Conservation (phyloP, 345 rosid genomes). For the Cardamine chenopodiifolia region DNA sequence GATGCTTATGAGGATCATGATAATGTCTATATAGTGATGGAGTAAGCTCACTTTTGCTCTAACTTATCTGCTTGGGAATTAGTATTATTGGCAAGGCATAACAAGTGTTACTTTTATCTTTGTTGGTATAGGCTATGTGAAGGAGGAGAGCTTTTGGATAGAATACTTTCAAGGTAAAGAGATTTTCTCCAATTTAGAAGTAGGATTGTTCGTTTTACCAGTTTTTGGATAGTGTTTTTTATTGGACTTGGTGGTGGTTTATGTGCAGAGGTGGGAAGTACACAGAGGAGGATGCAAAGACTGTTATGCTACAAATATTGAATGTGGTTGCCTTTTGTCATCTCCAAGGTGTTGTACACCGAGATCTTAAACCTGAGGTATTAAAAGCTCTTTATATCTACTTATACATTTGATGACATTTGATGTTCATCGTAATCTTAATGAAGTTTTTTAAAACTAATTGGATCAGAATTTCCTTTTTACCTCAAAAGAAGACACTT, state of each 20-base stretch:
- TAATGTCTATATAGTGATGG: constrained; percentile 93
- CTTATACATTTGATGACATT: constrained; percentile 6
- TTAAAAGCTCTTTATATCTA: neutral
- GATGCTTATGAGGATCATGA: constrained; percentile 91
- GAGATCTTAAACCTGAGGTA: constrained; percentile 99
- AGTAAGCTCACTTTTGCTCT: constrained; percentile 59
- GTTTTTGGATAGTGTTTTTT: neutral
- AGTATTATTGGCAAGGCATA: neutral
- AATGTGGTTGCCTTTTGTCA: constrained; percentile 94
- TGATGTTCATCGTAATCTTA: constrained; percentile 7
- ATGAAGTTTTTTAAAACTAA: constrained; percentile 37
- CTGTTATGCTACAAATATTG: constrained; percentile 84
- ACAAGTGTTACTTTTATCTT: constrained; percentile 5
- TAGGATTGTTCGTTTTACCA: constrained; percentile 8
- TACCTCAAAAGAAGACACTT: constrained; percentile 76
- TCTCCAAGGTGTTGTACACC: constrained; percentile 96
- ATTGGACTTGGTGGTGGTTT: constrained; percentile 15
- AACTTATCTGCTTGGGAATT: neutral
- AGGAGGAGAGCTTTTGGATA: constrained; percentile 98
- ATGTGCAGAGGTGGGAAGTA: constrained; percentile 91
- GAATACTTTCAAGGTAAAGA: constrained; percentile 87
- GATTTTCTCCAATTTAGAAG: neutral
- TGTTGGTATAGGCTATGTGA: constrained; percentile 74
- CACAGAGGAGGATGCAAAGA: constrained; percentile 93
- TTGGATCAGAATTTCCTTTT: constrained; percentile 84